Percentiles rank a stretch among this genome's conserved stretches.
Conservation (phyloP, 1,139 yeast genomes). For the Debaryomyces coudertii region DNA sequence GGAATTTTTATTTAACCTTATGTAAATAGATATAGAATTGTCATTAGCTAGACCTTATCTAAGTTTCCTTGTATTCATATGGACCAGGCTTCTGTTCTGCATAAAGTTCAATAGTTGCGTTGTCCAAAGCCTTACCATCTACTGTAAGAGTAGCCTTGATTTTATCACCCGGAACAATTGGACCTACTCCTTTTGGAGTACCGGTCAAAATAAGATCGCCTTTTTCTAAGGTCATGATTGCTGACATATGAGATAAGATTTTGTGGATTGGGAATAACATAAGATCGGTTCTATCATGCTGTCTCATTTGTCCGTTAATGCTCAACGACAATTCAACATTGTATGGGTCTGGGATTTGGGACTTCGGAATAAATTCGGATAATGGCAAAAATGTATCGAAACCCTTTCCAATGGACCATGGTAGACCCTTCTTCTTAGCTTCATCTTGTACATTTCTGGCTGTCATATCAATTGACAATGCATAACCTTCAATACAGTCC, state of each 20-base stretch:
- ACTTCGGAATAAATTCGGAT: constrained; percentile 68
- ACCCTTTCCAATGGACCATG: constrained; percentile 97
- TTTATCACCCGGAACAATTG: constrained; percentile 73
- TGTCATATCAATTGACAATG: constrained; percentile 88
- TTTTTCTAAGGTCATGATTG: constrained; percentile 85
- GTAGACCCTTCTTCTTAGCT: constrained; percentile 91
- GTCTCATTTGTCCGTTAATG: constrained; percentile 72
- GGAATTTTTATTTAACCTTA: constrained; percentile 39
- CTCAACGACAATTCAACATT: constrained; percentile 65
- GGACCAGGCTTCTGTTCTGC: constrained; percentile 79
- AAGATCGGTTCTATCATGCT: constrained; percentile 75
- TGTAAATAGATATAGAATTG: not conserved
- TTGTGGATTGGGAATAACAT: constrained; percentile 89
- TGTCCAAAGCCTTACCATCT: constrained; percentile 58
- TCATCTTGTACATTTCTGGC: constrained; percentile 96
- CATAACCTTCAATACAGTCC: constrained; percentile 81
- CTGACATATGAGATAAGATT: constrained; percentile 78
- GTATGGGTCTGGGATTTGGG: constrained; percentile 70
- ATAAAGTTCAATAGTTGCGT: constrained; percentile 53
- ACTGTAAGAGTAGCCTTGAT: constrained; percentile 64
- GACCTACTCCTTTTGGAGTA: constrained; percentile 98
- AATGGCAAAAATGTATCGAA: constrained; percentile 94
- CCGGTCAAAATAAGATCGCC: constrained; percentile 94
- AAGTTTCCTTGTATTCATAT: constrained; percentile 64
- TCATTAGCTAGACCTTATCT: constrained; percentile 10